phyloP scores from a whole-genome alignment of 345 rosid species.

The Sonneratia alba region DNA sequence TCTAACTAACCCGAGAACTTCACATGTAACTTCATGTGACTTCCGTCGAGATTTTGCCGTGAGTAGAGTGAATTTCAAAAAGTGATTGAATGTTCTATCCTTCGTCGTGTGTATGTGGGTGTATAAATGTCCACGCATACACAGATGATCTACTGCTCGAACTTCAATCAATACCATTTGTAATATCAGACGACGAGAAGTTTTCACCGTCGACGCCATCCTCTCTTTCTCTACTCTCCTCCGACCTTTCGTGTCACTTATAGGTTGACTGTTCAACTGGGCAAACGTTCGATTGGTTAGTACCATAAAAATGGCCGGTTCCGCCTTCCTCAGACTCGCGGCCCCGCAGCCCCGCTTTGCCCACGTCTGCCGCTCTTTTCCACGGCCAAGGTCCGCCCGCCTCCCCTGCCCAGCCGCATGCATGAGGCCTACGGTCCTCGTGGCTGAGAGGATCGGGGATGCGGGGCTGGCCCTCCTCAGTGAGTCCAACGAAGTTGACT shows the following conservation, averaged over 20 bases:
- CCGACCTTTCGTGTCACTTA: neutral
- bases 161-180: neutral
- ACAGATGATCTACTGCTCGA: too few species aligned
- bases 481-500: constrained; percentile 59
- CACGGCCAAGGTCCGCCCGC: constrained; percentile 13
- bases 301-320: constrained; percentile 15
- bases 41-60: neutral
- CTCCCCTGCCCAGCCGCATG: constrained; percentile 2
- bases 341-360: constrained; percentile 19
- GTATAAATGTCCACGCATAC: too few species aligned
- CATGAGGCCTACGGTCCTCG: constrained; percentile 59
- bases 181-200: neutral
- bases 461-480: constrained; percentile 57
- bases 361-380: constrained; percentile 19
- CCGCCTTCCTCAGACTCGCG: constrained; percentile 17
- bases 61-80: neutral
- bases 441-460: constrained; percentile 76
- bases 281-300: neutral
- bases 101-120: too few species aligned
- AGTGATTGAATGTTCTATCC: neutral
- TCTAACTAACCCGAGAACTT: neutral
- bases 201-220: neutral
- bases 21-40: neutral
- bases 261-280: neutral
- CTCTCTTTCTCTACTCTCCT: neutral